Conservation (phyloP, 768 basidiomycete genomes). For the Tulasnella sp. region DNA sequence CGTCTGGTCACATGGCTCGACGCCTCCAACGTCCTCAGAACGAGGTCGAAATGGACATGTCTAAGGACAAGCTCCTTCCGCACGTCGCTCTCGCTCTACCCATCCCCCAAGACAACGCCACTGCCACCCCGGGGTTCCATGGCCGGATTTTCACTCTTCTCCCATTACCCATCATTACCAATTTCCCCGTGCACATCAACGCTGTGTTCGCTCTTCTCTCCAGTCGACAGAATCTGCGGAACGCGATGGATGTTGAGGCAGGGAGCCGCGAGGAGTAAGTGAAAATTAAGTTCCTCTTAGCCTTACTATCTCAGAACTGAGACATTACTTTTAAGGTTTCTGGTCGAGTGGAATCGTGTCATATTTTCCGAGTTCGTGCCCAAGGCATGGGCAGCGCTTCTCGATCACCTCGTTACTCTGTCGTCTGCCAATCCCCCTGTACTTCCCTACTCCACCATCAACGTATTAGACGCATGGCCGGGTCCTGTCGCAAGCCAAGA, state of each 20-base stretch:
- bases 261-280: constrained; percentile 27
- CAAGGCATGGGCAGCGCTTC: constrained; percentile 35
- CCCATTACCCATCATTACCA: constrained; percentile 41
- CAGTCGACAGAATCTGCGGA: constrained; percentile 32
- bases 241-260: constrained; percentile 35
- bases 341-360: constrained; percentile 43
- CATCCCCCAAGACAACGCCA: neutral
- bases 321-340: constrained; percentile 30
- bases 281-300: constrained; percentile 36
- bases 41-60: constrained; percentile 22
- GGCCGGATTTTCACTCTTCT: constrained; percentile 37
- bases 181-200: constrained; percentile 42
- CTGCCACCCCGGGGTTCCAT: neutral
- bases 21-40: too few relatives aligned
- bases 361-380: constrained; percentile 43
- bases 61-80: constrained; percentile 38
- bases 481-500: constrained; percentile 19
- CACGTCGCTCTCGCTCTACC: constrained; percentile 33
- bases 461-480: constrained; percentile 25
- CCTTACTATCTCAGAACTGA: constrained; percentile 32
- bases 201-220: constrained; percentile 42
- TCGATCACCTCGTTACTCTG: constrained; percentile 28
- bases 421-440: too few relatives aligned
- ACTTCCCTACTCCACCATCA: constrained; percentile 1
- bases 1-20: too few relatives aligned